Evolutionary conservation across 805 yeast genomes (phyloP).

Genomic region (Ogataea parapolymorpha): DNA sequence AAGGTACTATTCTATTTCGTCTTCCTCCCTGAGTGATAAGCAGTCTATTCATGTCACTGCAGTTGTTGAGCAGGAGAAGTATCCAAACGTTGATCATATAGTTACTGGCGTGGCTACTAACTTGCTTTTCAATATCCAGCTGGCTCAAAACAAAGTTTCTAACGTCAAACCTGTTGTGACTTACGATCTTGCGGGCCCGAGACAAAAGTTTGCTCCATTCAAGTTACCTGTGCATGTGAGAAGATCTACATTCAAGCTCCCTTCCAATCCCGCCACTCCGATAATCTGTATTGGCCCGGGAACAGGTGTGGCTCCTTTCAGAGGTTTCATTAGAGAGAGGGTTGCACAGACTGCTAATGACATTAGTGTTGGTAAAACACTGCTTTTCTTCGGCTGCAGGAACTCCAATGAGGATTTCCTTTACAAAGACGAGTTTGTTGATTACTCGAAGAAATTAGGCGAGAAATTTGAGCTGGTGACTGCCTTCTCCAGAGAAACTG

Average conservation of each 20-base stretch:
- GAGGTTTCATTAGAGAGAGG: constrained; percentile 91
- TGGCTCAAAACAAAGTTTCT: constrained; percentile 48
- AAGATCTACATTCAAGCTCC: constrained; percentile 91
- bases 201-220: constrained; percentile 47
- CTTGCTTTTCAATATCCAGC: constrained; percentile 69
- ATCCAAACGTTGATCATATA: constrained; percentile 33
- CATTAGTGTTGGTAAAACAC: constrained; percentile 61
- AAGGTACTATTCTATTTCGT: constrained; percentile 94
- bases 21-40: constrained; percentile 78
- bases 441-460: constrained; percentile 59
- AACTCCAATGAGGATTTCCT: constrained; percentile 73
- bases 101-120: constrained; percentile 90
- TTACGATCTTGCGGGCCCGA: constrained; percentile 84
- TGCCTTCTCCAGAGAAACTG: constrained; percentile 80
- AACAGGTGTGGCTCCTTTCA: constrained; percentile 97
- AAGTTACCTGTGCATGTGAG: constrained; percentile 90
- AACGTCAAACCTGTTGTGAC: constrained; percentile 43
- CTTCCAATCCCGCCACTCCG: constrained; percentile 78
- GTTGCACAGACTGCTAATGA: constrained; percentile 49
- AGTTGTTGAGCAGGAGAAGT: constrained; percentile 70
- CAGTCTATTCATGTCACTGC: constrained; percentile 80
- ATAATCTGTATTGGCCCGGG: constrained; percentile 96
- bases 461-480: constrained; percentile 66
- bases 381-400: constrained; percentile 89
- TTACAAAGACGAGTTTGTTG: constrained; percentile 87